Evolutionary conservation across 148 eudicot species (phyloP), one percentile per base, ranked within the genome.

Genomic region (Rhododendron mucronatum): DNA sequence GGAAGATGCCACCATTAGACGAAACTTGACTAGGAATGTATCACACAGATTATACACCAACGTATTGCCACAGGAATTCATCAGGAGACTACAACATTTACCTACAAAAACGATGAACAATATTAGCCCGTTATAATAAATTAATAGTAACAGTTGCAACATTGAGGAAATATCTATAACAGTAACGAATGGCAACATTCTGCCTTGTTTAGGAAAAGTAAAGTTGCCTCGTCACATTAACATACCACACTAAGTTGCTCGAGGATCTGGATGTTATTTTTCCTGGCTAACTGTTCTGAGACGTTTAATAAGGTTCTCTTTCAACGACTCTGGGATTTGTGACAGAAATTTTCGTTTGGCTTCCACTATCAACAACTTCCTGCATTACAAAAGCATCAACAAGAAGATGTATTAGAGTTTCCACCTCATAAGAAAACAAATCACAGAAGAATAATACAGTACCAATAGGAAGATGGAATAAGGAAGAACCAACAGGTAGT

Each of bases 291-390:
- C 93, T 80, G 93, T 87, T 87, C 86, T 91, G 79, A 97, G 91
- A 53, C 89, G 92, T 78, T 87, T 89, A 41, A 97, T 86, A 69
- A 97, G 89, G 74, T 61, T 92, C 63, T 88, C 93, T 88, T 97
- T 97, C 91, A 97, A 86, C 15, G 95, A 88, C 88, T 91, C 92
- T 21, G 99, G 99, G 86, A 97, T 89, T 90, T 92, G 89, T 6
- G 94, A 87, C 45, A 90, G 80, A 82, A 92, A 94, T 0, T 73
- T 81, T 67, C 86, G 77, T 90, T 91, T 95, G 73, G 98, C 98
- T 67, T 93, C 95, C 69, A 91, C 87, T 85, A 95, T 91, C 90
- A 97, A 87, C 83, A 83, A 67, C 86, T 86, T 91, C 93, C 99
- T 97, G 95, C 88, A 87, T 83, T 65, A n/a, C 82, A 82, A 37